phyloP scores from a whole-genome alignment of 176 grass and related monocot species.

The bread wheat (Triticum aestivum) region DNA sequence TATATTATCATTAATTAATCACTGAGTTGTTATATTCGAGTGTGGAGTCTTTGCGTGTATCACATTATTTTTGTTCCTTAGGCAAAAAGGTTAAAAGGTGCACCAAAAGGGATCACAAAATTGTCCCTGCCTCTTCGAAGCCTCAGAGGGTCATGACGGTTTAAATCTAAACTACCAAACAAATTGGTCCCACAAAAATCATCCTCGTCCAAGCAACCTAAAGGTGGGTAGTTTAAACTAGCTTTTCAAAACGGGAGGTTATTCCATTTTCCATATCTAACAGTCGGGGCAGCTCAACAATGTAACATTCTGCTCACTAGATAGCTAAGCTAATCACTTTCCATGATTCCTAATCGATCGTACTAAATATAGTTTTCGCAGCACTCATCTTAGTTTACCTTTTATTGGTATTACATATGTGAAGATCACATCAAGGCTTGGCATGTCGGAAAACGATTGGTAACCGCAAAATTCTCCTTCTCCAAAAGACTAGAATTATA shows the following conservation, averaged over 20 bases:
- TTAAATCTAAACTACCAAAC: neutral
- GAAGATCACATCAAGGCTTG: conserved; percentile 35
- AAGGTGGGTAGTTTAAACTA: neutral
- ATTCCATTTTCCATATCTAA: neutral
- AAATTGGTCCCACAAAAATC: neutral
- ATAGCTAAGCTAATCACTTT: conserved; percentile 27
- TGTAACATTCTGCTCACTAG: neutral
- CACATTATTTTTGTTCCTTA: conserved; percentile 9
- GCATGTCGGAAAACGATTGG: conserved; percentile 31
- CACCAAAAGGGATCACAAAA: neutral
- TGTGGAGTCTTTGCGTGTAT: neutral
- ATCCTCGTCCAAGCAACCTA: conserved; percentile 13
- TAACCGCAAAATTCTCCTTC: conserved; percentile 43
- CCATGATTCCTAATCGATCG: conserved; percentile 22
- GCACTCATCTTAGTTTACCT: neutral
- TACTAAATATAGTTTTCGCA: conserved; percentile 1
- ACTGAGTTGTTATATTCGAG: neutral
- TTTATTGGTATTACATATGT: conserved; percentile 35
- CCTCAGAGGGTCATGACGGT: neutral
- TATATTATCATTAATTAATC: neutral
- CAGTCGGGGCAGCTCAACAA: neutral
- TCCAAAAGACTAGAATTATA: conserved; percentile 12
- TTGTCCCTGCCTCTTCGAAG: conserved; percentile 1
- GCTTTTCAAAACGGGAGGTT: neutral
- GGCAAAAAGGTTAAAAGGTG: neutral